A percentile compares a stretch with the other conserved stretches of the same genome.
Conservation (phyloP, 495 filamentous ascomycete species). For the Neurospora sp. region DNA sequence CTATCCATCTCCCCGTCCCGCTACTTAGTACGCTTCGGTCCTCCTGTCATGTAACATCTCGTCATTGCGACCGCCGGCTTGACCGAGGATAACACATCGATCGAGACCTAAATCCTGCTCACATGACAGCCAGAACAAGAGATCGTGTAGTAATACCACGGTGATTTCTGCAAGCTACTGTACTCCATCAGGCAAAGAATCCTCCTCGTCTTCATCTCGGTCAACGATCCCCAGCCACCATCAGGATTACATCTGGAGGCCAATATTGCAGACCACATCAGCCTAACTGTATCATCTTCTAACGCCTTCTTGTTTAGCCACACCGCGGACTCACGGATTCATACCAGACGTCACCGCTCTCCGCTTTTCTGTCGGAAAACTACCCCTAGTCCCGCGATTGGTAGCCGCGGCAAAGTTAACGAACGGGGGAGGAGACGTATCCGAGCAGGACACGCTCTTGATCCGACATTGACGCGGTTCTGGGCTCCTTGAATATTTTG, state of each 20-base stretch:
- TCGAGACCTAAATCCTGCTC: neutral
- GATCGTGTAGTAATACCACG: neutral
- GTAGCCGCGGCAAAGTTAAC: constrained; percentile 3
- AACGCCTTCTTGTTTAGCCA: constrained; percentile 22
- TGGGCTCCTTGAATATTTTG: neutral
- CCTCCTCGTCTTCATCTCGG: neutral
- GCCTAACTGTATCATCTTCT: neutral
- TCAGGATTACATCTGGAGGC: neutral
- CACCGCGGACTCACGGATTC: constrained; percentile 4
- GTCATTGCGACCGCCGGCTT: neutral
- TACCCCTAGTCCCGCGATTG: constrained; percentile 12
- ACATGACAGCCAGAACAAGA: neutral
- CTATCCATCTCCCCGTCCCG: neutral
- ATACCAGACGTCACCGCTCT: neutral
- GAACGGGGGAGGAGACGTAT: neutral
- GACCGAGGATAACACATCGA: neutral
- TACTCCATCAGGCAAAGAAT: neutral
- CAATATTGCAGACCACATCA: neutral
- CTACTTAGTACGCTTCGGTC: neutral
- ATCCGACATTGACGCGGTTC: neutral
- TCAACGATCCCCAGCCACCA: constrained; percentile 10
- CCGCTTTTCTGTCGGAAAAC: constrained; percentile 12
- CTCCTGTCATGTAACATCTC: neutral
- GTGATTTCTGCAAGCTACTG: neutral
- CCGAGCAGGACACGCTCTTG: neutral